phyloP scores from a whole-genome alignment of 1,284 basidiomycete genomes.

The Sanghuangporus weigelae region DNA sequence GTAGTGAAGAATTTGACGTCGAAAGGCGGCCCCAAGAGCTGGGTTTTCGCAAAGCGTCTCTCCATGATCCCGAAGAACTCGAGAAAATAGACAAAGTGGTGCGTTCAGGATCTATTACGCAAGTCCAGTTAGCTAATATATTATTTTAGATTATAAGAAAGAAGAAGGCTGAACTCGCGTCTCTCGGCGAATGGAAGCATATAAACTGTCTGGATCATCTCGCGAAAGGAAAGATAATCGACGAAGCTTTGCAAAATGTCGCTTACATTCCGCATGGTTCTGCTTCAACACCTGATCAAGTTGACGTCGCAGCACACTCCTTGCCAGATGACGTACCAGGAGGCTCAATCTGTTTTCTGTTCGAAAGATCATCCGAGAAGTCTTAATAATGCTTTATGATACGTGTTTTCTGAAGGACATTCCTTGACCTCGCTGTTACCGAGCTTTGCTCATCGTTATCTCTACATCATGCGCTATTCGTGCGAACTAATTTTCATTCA shows the following conservation, averaged over 20 bases:
- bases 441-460: background rate
- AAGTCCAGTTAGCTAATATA: background rate
- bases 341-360: conserved; percentile 66
- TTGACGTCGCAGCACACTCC: background rate
- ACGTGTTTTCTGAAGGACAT: background rate
- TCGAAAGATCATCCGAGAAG: conserved; percentile 46
- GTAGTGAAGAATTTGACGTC: conserved; percentile 36
- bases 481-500: too few relatives aligned
- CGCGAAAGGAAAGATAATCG: conserved; percentile 47
- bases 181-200: conserved; percentile 87
- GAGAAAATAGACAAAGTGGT: conserved; percentile 54
- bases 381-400: background rate
- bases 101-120: conserved; percentile 20
- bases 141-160: conserved; percentile 56
- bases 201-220: conserved; percentile 59
- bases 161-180: conserved; percentile 73
- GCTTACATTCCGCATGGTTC: background rate
- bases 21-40: conserved; percentile 28
- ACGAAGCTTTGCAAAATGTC: conserved; percentile 26
- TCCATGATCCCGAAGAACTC: conserved; percentile 45
- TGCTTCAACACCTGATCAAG: background rate
- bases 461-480: background rate
- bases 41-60: conserved; percentile 72
- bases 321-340: conserved; percentile 44
- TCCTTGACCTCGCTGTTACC: background rate